Conservation (phyloP, 2,329 filamentous ascomycete genomes). For the Meredithiella fracta region DNA sequence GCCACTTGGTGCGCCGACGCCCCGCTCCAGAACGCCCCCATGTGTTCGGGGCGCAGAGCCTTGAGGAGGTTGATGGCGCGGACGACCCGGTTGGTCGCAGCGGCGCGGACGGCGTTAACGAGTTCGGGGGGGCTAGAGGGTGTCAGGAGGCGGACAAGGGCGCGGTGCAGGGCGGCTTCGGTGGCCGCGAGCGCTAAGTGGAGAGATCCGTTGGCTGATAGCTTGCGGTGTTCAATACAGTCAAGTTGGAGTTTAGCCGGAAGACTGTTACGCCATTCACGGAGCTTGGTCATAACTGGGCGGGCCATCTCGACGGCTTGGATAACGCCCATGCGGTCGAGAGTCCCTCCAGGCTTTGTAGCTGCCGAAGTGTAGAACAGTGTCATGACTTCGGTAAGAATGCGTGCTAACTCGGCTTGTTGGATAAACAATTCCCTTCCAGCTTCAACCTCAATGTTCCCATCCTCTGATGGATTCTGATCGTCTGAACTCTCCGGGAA, state of each 20-base stretch:
- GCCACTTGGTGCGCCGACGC: conserved; percentile 19
- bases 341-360: conserved; percentile 8
- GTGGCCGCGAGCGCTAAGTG: conserved; percentile 28
- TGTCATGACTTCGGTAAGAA: conserved; percentile 27
- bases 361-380: conserved; percentile 16
- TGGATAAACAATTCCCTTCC: conserved; percentile 27
- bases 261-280: conserved; percentile 30
- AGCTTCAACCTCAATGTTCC: conserved; percentile 24
- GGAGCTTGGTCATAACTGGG: conserved; percentile 29
- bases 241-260: conserved; percentile 28
- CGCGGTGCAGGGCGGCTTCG: conserved; percentile 28
- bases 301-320: conserved; percentile 29
- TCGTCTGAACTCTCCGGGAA: conserved; percentile 18
- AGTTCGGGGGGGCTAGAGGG: conserved; percentile 8
- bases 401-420: conserved; percentile 28
- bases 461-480: conserved; percentile 18
- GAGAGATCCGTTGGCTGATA: conserved; percentile 25
- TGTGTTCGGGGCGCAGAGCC: conserved; percentile 22
- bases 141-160: conserved; percentile 22
- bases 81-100: conserved; percentile 21
- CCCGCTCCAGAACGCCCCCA: conserved; percentile 27
- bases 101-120: conserved; percentile 14
- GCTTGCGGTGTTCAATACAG: conserved; percentile 22
- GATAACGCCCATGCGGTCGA: conserved; percentile 12
- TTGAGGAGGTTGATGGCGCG: conserved; percentile 23